Base-by-base conservation (phyloP, 805 yeast genomes). In the Cyberlindnera mrakii region DNA sequence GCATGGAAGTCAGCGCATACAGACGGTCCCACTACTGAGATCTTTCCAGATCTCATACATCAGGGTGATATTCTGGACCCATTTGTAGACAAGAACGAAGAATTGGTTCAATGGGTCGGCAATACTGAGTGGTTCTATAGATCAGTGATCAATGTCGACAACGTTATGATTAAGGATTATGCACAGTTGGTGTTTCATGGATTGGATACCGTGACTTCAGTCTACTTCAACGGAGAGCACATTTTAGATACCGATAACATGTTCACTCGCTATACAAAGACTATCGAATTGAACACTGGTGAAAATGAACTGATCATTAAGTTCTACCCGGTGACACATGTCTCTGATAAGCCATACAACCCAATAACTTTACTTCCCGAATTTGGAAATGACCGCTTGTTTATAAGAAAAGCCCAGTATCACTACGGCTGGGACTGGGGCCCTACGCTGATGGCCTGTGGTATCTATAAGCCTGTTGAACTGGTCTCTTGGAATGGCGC, bases 401-500 rank as follows among this genome's bases (percentile, higher is more conserved):
- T 71, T 41, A 66, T 69, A 15, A 60, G 80, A 48, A 74, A 74
- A 51, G 75, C 79, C 1, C 79, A 72, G 52, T 74, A 74, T 50
- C 77, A 73, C 46, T 75, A 63, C 50, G 80, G 80, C 3, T 75
- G 79, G 80, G 80, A 75, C 53, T 75, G 80, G 80, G 79, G 78
- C 16, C 75, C 55, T 13, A 45, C 44, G 2, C 19, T 51, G n/a
- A 39, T 47, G 11, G 41, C 51, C 8, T 49, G 47, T 41, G 51
- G 53, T 32, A 44, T 47, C 17, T 44, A 23, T 38, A 49, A 41
- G 18, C 52, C 52, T 1, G 47, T 49, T 3, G 47, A 51, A 29
- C 33, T 49, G 17, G 36, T 48, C 4, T 6, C 37, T 5, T 41
- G 39, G 20, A 40, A 42, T 3, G 39, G 33, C 8, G 27, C 10